These are phyloP conservation scores for Chrysanthemum lavandulifolium DNA, from an alignment of 129 eudicot genomes.

Conservation along the genomic window DNA sequence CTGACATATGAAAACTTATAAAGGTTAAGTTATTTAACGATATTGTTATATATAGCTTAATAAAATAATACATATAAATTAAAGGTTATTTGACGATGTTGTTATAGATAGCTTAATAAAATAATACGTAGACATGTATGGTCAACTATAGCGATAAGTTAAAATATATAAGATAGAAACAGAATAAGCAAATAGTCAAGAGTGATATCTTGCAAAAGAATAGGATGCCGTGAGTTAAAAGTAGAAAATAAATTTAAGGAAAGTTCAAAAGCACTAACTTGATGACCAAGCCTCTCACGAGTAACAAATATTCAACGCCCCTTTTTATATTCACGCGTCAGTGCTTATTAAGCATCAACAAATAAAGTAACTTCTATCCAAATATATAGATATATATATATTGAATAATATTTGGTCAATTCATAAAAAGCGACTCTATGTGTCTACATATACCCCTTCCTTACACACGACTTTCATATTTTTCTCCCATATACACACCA, in stretches of 20 bases:
- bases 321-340: constrained; percentile 19
- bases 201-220: neutral
- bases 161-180: too few relatives aligned
- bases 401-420: neutral
- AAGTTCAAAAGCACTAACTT: constrained; percentile 13
- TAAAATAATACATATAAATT: neutral
- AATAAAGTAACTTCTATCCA: neutral
- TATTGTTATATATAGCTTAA: too few relatives aligned
- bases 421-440: constrained; percentile 7
- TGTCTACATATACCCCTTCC: neutral
- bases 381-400: neutral
- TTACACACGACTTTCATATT: neutral
- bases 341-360: constrained; percentile 26
- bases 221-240: neutral
- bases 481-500: constrained; percentile 9
- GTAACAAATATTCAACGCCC: neutral
- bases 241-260: neutral
- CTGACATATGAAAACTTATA: neutral
- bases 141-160: too few relatives aligned
- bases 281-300: constrained; percentile 4
- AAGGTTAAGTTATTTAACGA: neutral
- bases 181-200: too few relatives aligned
- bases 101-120: too few relatives aligned
- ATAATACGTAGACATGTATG: too few relatives aligned
- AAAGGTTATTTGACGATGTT: neutral